These are phyloP conservation scores for Trichosporon ovoides DNA, from an alignment of 1,284 basidiomycete genomes.

Conservation along the genomic window DNA sequence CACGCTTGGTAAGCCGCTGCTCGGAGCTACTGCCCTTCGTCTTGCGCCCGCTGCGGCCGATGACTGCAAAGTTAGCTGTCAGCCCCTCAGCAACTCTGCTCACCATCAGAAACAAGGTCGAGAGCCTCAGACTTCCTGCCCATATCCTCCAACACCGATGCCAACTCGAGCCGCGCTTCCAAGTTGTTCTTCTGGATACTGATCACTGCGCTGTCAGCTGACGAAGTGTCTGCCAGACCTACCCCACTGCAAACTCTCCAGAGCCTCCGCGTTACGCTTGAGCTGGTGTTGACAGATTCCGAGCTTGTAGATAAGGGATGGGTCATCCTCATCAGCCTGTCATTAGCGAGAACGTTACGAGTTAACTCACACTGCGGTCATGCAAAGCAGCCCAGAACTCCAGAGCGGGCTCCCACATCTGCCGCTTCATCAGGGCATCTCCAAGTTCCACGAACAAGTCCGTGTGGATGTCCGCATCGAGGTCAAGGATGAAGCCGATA, in stretches of 20 bases:
- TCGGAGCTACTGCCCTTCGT: slow-evolving; percentile 15
- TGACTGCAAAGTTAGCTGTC: slow-evolving; percentile 16
- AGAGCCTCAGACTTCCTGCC: slow-evolving; percentile 76
- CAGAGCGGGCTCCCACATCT: slow-evolving; percentile 68
- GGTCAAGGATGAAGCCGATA: slow-evolving; percentile 61
- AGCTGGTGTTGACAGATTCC: slow-evolving; percentile 69
- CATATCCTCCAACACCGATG: slow-evolving; percentile 75
- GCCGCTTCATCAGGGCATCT: slow-evolving; percentile 71
- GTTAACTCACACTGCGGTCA: slow-evolving; percentile 50
- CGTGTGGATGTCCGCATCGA: slow-evolving; percentile 70
- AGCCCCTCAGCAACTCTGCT: background rate
- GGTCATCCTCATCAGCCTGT: slow-evolving; percentile 21
- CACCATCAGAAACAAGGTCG: slow-evolving; percentile 79
- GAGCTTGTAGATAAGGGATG: slow-evolving; percentile 50
- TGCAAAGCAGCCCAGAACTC: slow-evolving; percentile 71
- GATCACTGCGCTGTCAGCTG: slow-evolving; percentile 56
- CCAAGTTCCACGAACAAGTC: slow-evolving; percentile 76
- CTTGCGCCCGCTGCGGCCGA: slow-evolving; percentile 19
- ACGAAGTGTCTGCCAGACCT: slow-evolving; percentile 23
- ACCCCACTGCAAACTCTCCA: slow-evolving; percentile 79
- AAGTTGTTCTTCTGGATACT: slow-evolving; percentile 66
- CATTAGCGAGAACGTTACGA: background rate
- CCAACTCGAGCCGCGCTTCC: slow-evolving; percentile 80
- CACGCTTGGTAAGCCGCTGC: slow-evolving; percentile 30
- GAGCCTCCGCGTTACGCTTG: slow-evolving; percentile 66